Evolutionary conservation across 176 grass and related monocot genomes (phyloP).

Genomic region (Zizania latifolia): DNA sequence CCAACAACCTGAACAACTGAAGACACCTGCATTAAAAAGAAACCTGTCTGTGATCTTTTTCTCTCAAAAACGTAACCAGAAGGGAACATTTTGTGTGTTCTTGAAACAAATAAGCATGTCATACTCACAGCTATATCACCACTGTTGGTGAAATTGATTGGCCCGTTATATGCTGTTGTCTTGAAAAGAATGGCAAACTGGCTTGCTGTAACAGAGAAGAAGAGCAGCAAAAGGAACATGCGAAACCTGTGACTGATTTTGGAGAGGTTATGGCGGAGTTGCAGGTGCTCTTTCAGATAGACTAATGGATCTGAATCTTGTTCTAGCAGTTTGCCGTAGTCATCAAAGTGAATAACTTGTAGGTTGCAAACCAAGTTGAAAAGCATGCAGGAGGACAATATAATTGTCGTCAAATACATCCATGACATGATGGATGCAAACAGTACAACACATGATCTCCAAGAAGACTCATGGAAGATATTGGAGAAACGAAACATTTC

Average conservation of each 20-base stretch:
- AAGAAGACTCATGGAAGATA: constrained; percentile 48
- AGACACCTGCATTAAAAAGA: constrained; percentile 51
- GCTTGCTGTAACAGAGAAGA: constrained; percentile 63
- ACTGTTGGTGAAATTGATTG: constrained; percentile 73
- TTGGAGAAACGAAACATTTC: constrained; percentile 61
- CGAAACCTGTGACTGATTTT: constrained; percentile 98
- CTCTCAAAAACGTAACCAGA: not conserved
- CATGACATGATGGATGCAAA: constrained; percentile 69
- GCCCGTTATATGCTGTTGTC: constrained; percentile 62
- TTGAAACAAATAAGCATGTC: too few species aligned
- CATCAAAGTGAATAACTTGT: constrained; percentile 93
- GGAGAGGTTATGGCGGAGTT: constrained; percentile 63
- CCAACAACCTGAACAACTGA: constrained; percentile 90
- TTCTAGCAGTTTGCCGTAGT: constrained; percentile 78
- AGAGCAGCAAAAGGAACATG: constrained; percentile 76
- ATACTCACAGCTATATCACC: constrained; percentile 84
- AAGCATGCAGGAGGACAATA: constrained; percentile 72
- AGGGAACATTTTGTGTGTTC: not conserved
- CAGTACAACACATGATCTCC: constrained; percentile 50
- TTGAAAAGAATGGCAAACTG: constrained; percentile 71
- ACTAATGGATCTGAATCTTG: constrained; percentile 71
- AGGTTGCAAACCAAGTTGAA: constrained; percentile 90
- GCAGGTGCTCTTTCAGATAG: constrained; percentile 83
- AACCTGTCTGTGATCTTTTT: constrained; percentile 7
- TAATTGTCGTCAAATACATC: constrained; percentile 66